A percentile compares a stretch with the other conserved stretches of the same genome.
Evolutionary conservation across 1,284 basidiomycete genomes (phyloP).

Genomic region (Rhodotorula sp.): DNA sequence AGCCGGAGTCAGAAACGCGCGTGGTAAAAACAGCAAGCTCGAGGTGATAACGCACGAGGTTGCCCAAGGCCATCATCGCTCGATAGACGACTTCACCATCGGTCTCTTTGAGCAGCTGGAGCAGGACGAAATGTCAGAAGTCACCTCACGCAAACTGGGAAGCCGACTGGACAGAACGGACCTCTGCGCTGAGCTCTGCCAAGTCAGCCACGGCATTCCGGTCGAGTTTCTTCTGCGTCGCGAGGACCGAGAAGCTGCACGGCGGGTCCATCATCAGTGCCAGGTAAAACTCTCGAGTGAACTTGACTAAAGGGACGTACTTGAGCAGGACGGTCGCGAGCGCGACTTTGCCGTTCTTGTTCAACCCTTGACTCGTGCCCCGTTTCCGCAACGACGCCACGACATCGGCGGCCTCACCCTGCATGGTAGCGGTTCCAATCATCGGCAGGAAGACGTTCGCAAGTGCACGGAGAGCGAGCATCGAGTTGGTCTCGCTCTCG

Average conservation of each 20-base stretch:
- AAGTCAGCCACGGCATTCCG: constrained; percentile 27
- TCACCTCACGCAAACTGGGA: neutral
- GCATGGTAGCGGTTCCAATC: constrained; percentile 46
- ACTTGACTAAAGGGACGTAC: constrained; percentile 52
- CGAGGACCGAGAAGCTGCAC: constrained; percentile 53
- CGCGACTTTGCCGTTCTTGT: constrained; percentile 69
- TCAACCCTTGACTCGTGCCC: constrained; percentile 57
- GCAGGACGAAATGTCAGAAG: constrained; percentile 3
- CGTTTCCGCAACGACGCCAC: constrained; percentile 57
- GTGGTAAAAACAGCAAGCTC: neutral
- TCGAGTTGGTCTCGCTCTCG: constrained; percentile 74
- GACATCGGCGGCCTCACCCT: constrained; percentile 51
- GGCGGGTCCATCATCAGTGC: neutral
- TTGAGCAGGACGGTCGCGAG: constrained; percentile 77
- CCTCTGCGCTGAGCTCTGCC: constrained; percentile 23
- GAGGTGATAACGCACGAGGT: constrained; percentile 61
- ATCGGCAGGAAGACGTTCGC: constrained; percentile 66
- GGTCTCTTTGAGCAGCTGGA: constrained; percentile 63
- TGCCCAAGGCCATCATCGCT: constrained; percentile 79
- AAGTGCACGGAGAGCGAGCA: constrained; percentile 76
- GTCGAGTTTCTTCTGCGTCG: constrained; percentile 47
- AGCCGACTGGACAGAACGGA: constrained; percentile 1
- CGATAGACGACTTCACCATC: constrained; percentile 86
- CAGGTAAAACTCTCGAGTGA: neutral
- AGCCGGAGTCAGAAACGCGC: neutral